These are phyloP conservation scores for Besnoitia besnoiti DNA, from an alignment of 169 alveolate species.

Conservation along the genomic window DNA sequence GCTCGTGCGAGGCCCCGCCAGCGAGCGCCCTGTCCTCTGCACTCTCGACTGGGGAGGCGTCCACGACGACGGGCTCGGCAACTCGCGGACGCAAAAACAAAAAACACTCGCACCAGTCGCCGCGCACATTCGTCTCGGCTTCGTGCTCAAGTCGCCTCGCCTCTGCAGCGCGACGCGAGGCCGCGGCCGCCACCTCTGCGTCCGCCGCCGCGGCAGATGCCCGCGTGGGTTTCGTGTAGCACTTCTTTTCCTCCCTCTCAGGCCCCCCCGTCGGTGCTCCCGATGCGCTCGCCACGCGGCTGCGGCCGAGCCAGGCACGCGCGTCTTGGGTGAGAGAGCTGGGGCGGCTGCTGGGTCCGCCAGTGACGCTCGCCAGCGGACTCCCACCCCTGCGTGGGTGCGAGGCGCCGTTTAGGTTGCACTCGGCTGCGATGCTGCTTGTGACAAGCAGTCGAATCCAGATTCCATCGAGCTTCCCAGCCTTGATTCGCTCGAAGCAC, in stretches of 20 bases:
- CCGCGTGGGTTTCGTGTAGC: background rate
- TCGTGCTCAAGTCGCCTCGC: background rate
- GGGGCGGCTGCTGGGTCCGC: background rate
- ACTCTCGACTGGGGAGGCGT: background rate
- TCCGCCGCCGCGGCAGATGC: background rate
- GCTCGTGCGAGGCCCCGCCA: background rate
- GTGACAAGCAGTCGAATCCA: slow-evolving; percentile 21
- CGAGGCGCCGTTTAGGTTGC: background rate
- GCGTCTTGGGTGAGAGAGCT: too few species aligned
- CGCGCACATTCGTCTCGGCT: background rate
- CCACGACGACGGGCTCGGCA: background rate
- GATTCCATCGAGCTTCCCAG: background rate
- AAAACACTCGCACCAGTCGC: slow-evolving; percentile 6
- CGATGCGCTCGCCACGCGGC: background rate
- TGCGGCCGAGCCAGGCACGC: background rate
- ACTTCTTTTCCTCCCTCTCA: background rate
- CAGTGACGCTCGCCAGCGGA: background rate
- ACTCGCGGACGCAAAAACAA: background rate
- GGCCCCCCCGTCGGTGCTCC: background rate
- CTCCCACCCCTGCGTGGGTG: background rate
- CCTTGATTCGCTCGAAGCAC: too few species aligned
- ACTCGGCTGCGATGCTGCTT: background rate
- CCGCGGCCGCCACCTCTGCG: too few species aligned
- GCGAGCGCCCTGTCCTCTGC: background rate
- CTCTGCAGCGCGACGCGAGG: background rate